Evolutionary conservation across 768 basidiomycete species (phyloP).

Genomic region (Leucosporidium creatinivorum): DNA sequence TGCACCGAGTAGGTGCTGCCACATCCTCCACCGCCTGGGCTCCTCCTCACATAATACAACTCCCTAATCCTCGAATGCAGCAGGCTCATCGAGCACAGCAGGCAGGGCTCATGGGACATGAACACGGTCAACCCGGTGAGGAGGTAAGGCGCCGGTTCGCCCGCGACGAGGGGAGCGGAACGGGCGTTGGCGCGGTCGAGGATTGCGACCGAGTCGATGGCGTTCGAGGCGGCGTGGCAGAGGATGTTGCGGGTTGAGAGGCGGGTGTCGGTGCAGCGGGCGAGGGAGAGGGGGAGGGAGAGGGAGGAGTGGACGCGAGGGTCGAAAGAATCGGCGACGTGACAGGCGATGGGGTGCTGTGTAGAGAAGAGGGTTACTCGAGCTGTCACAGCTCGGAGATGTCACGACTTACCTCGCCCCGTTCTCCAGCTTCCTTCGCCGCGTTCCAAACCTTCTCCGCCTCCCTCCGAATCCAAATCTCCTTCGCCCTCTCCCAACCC

Average conservation of each 20-base stretch:
- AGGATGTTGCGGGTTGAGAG: slow-evolving; percentile 63
- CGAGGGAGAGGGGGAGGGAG: slow-evolving; percentile 47
- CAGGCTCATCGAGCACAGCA: slow-evolving; percentile 96
- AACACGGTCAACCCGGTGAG: slow-evolving; percentile 78
- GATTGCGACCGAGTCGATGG: slow-evolving; percentile 45
- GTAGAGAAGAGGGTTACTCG: background rate
- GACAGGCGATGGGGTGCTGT: slow-evolving; percentile 32
- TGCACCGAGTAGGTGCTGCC: slow-evolving; percentile 69
- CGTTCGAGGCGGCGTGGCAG: slow-evolving; percentile 73
- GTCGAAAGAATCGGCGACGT: slow-evolving; percentile 26
- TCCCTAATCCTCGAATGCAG: slow-evolving; percentile 90
- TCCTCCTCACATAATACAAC: slow-evolving; percentile 58
- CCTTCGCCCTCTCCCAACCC: slow-evolving; percentile 45
- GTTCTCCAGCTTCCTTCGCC: slow-evolving; percentile 48
- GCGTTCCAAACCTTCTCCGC: slow-evolving; percentile 52
- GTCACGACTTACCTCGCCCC: slow-evolving; percentile 60
- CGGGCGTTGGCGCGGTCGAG: slow-evolving; percentile 27
- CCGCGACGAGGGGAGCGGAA: slow-evolving; percentile 5
- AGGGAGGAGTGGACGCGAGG: slow-evolving; percentile 18
- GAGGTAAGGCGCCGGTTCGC: slow-evolving; percentile 59
- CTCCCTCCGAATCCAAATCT: slow-evolving; percentile 69
- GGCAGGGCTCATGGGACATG: slow-evolving; percentile 90
- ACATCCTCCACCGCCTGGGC: slow-evolving; percentile 74
- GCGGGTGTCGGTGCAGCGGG: slow-evolving; percentile 62
- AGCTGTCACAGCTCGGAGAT: slow-evolving; percentile 13